Evolutionary conservation across 164 flowering plant genomes (phyloP), one percentile per base, ranked within the genome.

Genomic region (Vitis cinerea): DNA sequence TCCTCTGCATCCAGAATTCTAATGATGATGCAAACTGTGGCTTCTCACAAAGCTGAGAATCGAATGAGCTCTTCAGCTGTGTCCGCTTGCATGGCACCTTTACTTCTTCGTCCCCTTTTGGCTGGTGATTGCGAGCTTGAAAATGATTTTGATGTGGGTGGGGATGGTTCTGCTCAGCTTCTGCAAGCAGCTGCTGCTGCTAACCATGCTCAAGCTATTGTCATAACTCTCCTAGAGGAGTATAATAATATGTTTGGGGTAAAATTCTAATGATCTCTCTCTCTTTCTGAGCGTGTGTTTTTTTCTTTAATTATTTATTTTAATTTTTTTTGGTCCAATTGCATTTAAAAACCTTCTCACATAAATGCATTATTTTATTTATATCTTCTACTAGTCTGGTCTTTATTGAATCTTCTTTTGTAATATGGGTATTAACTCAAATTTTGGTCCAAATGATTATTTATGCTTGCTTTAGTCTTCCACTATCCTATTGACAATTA

Each of bases 31-130:
- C 91, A 90, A 82, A 79, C 72, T 72, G 88, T 96, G 74, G 95
- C 92, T 71, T 77, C 94, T 61, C 81, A 89, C 75, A 89, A 88
- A 80, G 76, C 85, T 79, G 89, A 63, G 77, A 96, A 93, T 74
- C 78, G 91, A 78, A 96, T 96, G 99, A 90, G 93, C 80, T 63
- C 83, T 65, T 87, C 97, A 15, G 98, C 99, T 69, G 97, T 96
- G 63, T 97, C 99, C 64, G 99, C 99, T 69, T 96, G 99, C 83
- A 96, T 96, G 99, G 97, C 99, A 29, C 99, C 99, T 54, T 82
- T 96, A 77, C 97, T 96, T 78, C 91, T 96, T 65, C 93, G 99
- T 44, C 97, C 99, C 37, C 97, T 96, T 77, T 73, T 96, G 68
- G 91, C 94, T 13, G 98, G 99, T 64, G 99, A 96, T 16, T 93